Evolutionary conservation across 441 rosid genomes (phyloP).

Genomic region (Arabidopsis hybrid): DNA sequence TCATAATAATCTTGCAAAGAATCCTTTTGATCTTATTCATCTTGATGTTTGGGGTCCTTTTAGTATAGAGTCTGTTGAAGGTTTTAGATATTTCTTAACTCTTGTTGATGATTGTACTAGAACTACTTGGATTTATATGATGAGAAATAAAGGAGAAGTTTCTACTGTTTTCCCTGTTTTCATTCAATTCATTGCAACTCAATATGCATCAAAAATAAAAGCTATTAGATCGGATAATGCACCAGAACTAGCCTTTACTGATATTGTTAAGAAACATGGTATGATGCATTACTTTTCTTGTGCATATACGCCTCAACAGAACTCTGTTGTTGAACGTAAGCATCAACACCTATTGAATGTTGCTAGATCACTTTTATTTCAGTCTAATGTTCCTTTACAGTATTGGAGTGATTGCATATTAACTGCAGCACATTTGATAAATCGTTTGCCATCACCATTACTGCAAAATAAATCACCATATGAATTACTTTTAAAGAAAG

Average conservation of each 20-base stretch:
- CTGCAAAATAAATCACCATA: no score
- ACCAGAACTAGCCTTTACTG: not conserved
- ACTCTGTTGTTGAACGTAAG: not conserved
- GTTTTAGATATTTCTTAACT: no score
- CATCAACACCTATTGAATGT: not conserved
- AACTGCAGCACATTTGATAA: rapidly evolving
- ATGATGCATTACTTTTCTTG: not conserved
- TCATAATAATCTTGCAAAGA: not conserved
- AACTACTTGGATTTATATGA: no score
- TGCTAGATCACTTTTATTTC: not conserved
- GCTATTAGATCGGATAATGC: not conserved
- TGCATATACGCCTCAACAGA: not conserved
- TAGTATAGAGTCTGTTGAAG: no score
- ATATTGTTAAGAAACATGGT: not conserved
- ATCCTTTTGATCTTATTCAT: not conserved
- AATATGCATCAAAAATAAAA: no score
- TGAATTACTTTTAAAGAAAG: no score
- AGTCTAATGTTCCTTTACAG: not conserved
- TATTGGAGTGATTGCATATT: not conserved
- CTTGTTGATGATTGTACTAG: no score
- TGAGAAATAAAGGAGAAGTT: no score
- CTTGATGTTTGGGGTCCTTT: not conserved
- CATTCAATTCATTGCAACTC: no score
- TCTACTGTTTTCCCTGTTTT: no score
- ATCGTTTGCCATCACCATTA: not conserved